These are phyloP conservation scores for Eucalyptus regnans DNA, from an alignment of 345 rosid genomes.

Conservation along the genomic window DNA sequence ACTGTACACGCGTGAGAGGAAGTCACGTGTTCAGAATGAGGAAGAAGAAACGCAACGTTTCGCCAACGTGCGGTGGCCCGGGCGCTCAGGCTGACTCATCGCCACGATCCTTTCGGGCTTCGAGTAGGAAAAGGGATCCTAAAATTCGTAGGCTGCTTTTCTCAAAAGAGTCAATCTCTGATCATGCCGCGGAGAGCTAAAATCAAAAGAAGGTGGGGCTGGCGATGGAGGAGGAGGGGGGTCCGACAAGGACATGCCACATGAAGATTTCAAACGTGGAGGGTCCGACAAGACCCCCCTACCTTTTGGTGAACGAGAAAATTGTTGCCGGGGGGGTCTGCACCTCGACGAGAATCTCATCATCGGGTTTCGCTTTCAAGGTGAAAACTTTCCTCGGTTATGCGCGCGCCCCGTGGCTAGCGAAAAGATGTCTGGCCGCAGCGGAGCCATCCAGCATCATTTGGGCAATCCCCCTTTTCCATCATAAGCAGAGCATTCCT, in stretches of 20 bases:
- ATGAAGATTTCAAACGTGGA: not conserved
- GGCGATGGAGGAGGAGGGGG: not conserved
- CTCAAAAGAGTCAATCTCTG: not conserved
- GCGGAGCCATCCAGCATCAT: not conserved
- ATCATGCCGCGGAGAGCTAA: not conserved
- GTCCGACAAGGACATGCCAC: not conserved
- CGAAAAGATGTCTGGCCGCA: not conserved
- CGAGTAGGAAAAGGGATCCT: not conserved
- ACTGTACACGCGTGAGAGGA: not conserved
- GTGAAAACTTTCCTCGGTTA: not conserved
- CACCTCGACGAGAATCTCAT: not conserved
- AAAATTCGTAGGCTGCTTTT: not conserved
- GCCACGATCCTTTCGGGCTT: not conserved
- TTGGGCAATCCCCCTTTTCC: not conserved
- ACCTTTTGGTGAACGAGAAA: not conserved
- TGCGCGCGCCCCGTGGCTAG: not conserved
- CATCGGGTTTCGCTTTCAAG: not conserved
- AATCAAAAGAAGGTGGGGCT: not conserved
- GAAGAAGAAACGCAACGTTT: not conserved
- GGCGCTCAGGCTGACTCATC: not conserved
- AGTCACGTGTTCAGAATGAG: not conserved
- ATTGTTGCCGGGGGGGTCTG: not conserved
- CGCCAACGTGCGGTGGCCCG: not conserved
- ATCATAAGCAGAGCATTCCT: not conserved
- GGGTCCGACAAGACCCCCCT: not conserved